These are phyloP conservation scores for Austroboletus eburneus DNA, from an alignment of 768 basidiomycete genomes.

Conservation along the genomic window DNA sequence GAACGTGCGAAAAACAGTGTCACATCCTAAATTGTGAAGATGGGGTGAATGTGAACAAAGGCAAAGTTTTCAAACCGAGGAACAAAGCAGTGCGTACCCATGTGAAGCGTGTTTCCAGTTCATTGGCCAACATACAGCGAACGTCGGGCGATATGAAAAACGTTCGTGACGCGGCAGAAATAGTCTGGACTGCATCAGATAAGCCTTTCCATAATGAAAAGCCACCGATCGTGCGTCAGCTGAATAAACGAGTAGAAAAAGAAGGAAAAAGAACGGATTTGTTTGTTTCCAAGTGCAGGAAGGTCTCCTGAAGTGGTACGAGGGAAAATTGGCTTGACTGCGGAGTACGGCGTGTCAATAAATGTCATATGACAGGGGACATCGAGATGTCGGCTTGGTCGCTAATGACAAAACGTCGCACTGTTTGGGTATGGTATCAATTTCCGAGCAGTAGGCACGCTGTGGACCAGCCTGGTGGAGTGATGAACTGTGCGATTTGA, in stretches of 20 bases:
- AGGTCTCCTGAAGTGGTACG: slow-evolving; percentile 13
- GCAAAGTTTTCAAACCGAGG: slow-evolving; percentile 11
- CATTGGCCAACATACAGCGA: slow-evolving; percentile 11
- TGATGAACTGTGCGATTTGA: slow-evolving; percentile 6
- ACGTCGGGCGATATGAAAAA: slow-evolving; percentile 25
- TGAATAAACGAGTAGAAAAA: slow-evolving; percentile 7
- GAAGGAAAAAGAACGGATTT: background rate
- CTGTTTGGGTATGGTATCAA: slow-evolving; percentile 18
- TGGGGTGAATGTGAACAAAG: slow-evolving; percentile 1
- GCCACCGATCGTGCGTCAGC: slow-evolving; percentile 14
- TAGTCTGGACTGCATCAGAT: slow-evolving; percentile 20
- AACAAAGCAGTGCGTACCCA: slow-evolving; percentile 7
- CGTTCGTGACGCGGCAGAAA: slow-evolving; percentile 16
- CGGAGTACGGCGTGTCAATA: background rate
- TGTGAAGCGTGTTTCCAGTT: slow-evolving; percentile 8
- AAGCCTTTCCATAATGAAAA: slow-evolving; percentile 19
- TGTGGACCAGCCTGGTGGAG: slow-evolving; percentile 1
- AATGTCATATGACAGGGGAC: slow-evolving; percentile 1
- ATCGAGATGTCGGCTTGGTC: background rate
- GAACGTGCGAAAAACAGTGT: background rate
- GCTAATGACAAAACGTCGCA: slow-evolving; percentile 5
- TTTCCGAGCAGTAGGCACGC: slow-evolving; percentile 13
- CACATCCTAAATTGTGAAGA: background rate
- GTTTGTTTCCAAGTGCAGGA: slow-evolving; percentile 16
- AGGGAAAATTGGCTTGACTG: slow-evolving; percentile 3